Conservation (phyloP, 805 yeast species). For the Metschnikowia anglica region DNA sequence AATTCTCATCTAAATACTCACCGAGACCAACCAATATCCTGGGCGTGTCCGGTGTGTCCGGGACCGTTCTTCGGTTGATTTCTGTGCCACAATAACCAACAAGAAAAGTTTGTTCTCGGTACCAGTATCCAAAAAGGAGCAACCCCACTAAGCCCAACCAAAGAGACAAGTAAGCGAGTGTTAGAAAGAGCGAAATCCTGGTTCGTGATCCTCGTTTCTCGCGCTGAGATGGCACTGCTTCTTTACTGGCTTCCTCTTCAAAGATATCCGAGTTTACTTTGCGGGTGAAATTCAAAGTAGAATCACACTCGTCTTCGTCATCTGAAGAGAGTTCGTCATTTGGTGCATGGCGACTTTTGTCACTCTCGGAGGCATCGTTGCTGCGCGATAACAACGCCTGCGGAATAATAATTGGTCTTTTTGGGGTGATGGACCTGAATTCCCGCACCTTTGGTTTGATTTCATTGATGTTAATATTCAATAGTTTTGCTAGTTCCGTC, state of each 20-base stretch:
- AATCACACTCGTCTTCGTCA: conserved; percentile 4
- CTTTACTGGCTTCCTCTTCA: neutral
- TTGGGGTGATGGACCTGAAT: conserved; percentile 16
- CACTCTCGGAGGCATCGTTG: neutral
- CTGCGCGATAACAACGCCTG: conserved; percentile 2
- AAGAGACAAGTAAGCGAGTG: conserved; percentile 21
- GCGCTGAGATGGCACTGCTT: neutral
- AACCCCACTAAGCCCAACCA: conserved; percentile 38
- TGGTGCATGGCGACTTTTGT: neutral
- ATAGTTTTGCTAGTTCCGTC: conserved; percentile 18
- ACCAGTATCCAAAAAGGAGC: conserved; percentile 53
- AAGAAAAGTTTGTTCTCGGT: conserved; percentile 58
- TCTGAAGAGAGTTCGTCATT: conserved; percentile 7
- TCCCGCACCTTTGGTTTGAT: conserved; percentile 18
- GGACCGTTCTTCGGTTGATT: conserved; percentile 44
- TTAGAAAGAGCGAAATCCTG: conserved; percentile 3
- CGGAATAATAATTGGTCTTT: conserved; percentile 18
- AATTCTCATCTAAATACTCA: conserved; percentile 39
- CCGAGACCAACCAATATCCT: conserved; percentile 41
- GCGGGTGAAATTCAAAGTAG: conserved; percentile 2
- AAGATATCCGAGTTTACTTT: neutral
- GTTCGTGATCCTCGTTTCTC: neutral
- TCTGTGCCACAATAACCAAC: conserved; percentile 79
- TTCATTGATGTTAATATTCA: conserved; percentile 16
- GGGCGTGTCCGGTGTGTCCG: conserved; percentile 26